phyloP scores from a whole-genome alignment of 805 yeast genomes.

The Metschnikowia reukaufii region DNA sequence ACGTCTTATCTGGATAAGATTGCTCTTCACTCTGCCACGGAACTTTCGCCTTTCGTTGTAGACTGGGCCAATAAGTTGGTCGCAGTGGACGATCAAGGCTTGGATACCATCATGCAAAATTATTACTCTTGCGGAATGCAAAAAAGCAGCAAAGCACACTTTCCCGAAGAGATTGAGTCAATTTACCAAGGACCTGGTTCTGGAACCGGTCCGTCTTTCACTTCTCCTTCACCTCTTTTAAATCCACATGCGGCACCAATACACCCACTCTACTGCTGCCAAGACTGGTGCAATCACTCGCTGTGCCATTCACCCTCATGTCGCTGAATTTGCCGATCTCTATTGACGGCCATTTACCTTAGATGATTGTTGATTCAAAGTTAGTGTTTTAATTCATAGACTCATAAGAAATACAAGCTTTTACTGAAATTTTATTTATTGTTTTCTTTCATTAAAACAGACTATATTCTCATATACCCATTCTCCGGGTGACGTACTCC shows the following conservation, averaged over 20 bases:
- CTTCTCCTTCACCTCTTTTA: constrained; percentile 3
- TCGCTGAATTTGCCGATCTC: constrained; percentile 47
- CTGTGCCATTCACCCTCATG: constrained; percentile 38
- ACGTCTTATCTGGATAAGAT: constrained; percentile 14
- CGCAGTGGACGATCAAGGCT: constrained; percentile 48
- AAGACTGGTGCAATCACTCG: constrained; percentile 13
- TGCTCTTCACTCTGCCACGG: constrained; percentile 14
- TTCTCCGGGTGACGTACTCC: constrained; percentile 83
- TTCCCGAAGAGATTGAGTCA: constrained; percentile 12
- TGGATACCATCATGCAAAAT: constrained; percentile 45
- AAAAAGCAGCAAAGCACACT: constrained; percentile 17
- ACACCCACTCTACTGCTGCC: background rate
- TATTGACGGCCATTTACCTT: constrained; percentile 23
- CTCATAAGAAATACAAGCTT: background rate
- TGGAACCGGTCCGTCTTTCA: constrained; percentile 7
- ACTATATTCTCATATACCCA: constrained; percentile 51
- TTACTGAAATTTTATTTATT: background rate
- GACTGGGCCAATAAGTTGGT: constrained; percentile 62
- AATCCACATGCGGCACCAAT: constrained; percentile 1
- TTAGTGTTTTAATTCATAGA: constrained; percentile 5
- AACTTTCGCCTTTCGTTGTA: constrained; percentile 38
- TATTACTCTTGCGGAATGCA: constrained; percentile 27
- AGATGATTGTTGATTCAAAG: background rate
- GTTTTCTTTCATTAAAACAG: background rate
- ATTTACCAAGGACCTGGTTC: constrained; percentile 4